Evolutionary conservation across 768 basidiomycete species (phyloP).

Genomic region (Pleurotus pulmonarius): DNA sequence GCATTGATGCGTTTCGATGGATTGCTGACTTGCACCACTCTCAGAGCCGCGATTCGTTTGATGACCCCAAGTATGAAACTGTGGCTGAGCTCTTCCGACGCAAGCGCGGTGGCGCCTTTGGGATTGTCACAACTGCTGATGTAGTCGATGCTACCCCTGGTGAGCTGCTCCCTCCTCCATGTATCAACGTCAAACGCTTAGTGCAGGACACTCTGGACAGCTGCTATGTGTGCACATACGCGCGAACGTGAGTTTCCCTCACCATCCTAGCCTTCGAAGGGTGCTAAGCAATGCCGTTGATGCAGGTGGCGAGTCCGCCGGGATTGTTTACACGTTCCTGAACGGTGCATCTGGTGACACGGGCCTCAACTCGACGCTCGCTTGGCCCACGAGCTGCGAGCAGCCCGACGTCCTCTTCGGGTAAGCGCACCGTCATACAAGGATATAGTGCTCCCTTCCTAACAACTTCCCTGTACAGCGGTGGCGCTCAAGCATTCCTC

Average conservation of each 20-base stretch:
- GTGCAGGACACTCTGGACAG: constrained; percentile 12
- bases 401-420: constrained; percentile 42
- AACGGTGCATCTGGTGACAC: constrained; percentile 19
- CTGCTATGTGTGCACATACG: constrained; percentile 39
- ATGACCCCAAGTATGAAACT: constrained; percentile 42
- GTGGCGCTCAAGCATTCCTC: constrained; percentile 41
- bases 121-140: constrained; percentile 40
- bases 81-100: constrained; percentile 42
- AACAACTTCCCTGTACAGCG: constrained; percentile 19
- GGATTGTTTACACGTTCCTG: constrained; percentile 33
- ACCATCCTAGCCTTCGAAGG: background rate
- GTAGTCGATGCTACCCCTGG: constrained; percentile 43
- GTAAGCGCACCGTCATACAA: constrained; percentile 15
- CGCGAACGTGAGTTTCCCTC: constrained; percentile 26
- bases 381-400: constrained; percentile 39
- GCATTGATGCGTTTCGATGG: background rate
- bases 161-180: constrained; percentile 6
- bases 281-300: background rate
- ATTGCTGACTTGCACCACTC: background rate
- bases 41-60: constrained; percentile 35
- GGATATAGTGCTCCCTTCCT: background rate
- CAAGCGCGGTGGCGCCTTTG: constrained; percentile 33
- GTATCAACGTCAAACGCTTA: too few relatives aligned
- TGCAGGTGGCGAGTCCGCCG: constrained; percentile 24
- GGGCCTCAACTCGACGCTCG: constrained; percentile 25